A percentile compares a stretch with the other conserved stretches of the same genome.
These are phyloP conservation scores for Nemania bipapillata DNA, from an alignment of 2,329 filamentous ascomycete genomes.

Conservation along the genomic window DNA sequence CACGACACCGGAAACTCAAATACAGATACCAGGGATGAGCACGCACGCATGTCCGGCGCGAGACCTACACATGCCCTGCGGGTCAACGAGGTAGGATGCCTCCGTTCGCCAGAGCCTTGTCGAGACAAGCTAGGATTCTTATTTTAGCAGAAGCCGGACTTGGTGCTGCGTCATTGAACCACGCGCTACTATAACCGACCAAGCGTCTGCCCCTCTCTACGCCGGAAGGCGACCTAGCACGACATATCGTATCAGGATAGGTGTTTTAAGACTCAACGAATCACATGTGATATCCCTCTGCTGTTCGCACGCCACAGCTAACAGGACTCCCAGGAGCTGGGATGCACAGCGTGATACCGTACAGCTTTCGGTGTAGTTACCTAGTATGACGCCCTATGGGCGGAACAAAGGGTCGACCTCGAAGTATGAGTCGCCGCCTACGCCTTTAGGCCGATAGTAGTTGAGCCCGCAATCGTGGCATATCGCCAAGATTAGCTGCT, in stretches of 20 bases:
- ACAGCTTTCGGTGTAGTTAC: background rate
- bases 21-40: background rate
- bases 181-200: background rate
- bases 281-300: background rate
- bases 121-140: background rate
- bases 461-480: too few species aligned
- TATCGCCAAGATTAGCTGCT: too few species aligned
- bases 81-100: background rate
- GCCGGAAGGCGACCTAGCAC: background rate
- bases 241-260: background rate
- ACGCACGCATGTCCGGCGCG: background rate
- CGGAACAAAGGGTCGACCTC: too few species aligned
- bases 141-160: background rate
- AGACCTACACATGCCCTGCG: background rate
- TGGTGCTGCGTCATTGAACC: background rate
- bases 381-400: background rate
- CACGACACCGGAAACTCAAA: background rate
- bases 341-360: background rate
- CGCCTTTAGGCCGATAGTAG: too few species aligned
- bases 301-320: background rate
- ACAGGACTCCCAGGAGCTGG: background rate
- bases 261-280: background rate
- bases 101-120: background rate
- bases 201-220: background rate
- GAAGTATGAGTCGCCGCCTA: too few species aligned